phyloP scores from a whole-genome alignment of 2,329 filamentous ascomycete genomes.

The Aspergillus terreus region DNA sequence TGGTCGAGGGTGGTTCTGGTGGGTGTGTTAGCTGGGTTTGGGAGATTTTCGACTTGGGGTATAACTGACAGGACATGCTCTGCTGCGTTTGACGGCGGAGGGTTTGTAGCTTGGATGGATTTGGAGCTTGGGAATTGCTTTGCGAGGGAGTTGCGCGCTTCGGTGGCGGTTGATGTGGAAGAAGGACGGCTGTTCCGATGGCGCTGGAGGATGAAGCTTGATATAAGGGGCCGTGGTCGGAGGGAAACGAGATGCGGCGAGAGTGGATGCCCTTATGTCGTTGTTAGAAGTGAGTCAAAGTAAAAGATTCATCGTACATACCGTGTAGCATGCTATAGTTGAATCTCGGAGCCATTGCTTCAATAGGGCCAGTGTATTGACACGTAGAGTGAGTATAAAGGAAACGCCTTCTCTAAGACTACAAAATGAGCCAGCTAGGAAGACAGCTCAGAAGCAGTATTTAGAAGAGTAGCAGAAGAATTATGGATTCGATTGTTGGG shows the following conservation, averaged over 20 bases:
- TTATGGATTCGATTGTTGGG: no score
- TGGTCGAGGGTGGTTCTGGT: constrained; percentile 56
- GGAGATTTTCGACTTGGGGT: neutral
- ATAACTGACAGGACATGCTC: constrained; percentile 1
- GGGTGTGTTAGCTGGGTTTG: neutral
- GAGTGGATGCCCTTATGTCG: neutral
- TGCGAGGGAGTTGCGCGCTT: neutral
- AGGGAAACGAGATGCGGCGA: neutral
- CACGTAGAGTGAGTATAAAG: no score
- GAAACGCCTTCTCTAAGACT: no score
- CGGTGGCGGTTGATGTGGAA: neutral
- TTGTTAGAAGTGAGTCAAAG: no score
- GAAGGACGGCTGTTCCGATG: neutral
- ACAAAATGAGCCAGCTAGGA: no score
- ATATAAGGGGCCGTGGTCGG: neutral
- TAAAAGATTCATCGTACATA: no score
- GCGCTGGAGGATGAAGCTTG: neutral
- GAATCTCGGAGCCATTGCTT: no score
- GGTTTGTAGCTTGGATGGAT: neutral
- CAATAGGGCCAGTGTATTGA: no score
- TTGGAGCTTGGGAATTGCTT: neutral
- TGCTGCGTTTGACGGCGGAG: neutral
- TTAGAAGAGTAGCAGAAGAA: no score
- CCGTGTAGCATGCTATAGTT: no score
- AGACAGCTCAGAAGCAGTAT: no score